phyloP scores from a whole-genome alignment of 306 rosid species.

The Erythrophleum fordii region DNA sequence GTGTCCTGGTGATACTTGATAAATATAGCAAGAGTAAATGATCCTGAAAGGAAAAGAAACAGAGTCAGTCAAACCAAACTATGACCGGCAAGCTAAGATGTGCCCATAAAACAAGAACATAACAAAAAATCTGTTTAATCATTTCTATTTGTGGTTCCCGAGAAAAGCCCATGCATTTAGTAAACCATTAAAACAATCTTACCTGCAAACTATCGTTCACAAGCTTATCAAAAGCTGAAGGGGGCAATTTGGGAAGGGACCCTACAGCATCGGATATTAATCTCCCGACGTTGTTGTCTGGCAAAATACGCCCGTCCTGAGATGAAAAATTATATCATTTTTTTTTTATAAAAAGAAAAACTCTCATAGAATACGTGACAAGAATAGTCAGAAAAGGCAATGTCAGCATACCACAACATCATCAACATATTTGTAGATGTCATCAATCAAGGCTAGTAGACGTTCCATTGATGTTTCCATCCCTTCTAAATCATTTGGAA shows the following conservation, averaged over 20 bases:
- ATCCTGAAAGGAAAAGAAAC: constrained; percentile 47
- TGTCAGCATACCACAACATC: constrained; percentile 71
- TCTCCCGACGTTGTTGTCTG: constrained; percentile 71
- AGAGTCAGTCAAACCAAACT: background rate
- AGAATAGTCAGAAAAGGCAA: background rate
- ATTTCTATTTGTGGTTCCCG: background rate
- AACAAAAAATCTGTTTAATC: background rate
- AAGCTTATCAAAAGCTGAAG: constrained; percentile 67
- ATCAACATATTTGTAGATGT: constrained; percentile 89
- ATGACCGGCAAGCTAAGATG: background rate
- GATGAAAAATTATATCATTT: background rate
- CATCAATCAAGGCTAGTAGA: constrained; percentile 80
- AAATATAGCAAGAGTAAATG: constrained; percentile 69
- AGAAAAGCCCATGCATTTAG: background rate
- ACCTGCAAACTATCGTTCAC: constrained; percentile 76
- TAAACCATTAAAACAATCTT: background rate
- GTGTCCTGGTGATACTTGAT: constrained; percentile 78
- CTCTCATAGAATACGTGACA: background rate
- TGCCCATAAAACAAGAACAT: background rate
- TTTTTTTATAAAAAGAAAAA: background rate
- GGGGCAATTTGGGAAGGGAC: constrained; percentile 65
- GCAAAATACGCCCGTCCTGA: constrained; percentile 67
- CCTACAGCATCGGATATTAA: constrained; percentile 57
- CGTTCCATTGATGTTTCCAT: constrained; percentile 97
- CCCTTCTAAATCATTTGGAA: constrained; percentile 96